Base-by-base conservation (phyloP, 176 grass and related monocot species). In the Hordeum marinum region DNA sequence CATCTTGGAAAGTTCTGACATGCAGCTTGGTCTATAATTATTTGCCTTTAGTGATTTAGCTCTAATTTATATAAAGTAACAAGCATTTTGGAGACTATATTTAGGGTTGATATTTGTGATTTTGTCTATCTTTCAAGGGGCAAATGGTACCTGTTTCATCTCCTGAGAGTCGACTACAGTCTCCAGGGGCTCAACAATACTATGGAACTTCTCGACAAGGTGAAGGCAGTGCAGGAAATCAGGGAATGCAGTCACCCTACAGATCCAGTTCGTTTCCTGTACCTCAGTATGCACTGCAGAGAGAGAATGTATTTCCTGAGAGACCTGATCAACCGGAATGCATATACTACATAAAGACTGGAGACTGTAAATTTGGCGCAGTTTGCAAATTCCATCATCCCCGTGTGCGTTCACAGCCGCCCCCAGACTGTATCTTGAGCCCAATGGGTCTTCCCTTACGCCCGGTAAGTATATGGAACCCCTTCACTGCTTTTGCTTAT, bases 311-410 rank as follows among this genome's bases (percentile, higher is more conserved):
- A 37, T 99, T 99, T 88, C 97, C 97, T 65, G 97, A 99, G 62
- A 91, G 94, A 72, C 92, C 97, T n/a, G 97, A 96, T 87, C 86
- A 99, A 65, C 97, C 97, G 42, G 94, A 99, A 92, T 99, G 97
- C 24, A 94, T 96, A 76, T 99, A 95, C 83, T 99, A 99, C 81
- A 96, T 99, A 92, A 99, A 99, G 91, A 99, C 97, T 27, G 97
- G 97, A 82, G 97, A 99, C 80, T 99, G 97, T 82, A 99, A 99
- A 72, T 99, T 99, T 67, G 97, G 97, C 62, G 91, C 90, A 68
- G 92, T 87, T 6, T 99, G 97, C 90, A 99, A 96, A 85, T 99
- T 99, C 79, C 90, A 99, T 86, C 97, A 99, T 94, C 97, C 97
- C 20, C 86, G 72, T 13, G 94, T 96, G 84, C 87, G 97, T 45